These are phyloP conservation scores for Catharanthus roseus DNA, from an alignment of 257 asterid species.

Conservation along the genomic window DNA sequence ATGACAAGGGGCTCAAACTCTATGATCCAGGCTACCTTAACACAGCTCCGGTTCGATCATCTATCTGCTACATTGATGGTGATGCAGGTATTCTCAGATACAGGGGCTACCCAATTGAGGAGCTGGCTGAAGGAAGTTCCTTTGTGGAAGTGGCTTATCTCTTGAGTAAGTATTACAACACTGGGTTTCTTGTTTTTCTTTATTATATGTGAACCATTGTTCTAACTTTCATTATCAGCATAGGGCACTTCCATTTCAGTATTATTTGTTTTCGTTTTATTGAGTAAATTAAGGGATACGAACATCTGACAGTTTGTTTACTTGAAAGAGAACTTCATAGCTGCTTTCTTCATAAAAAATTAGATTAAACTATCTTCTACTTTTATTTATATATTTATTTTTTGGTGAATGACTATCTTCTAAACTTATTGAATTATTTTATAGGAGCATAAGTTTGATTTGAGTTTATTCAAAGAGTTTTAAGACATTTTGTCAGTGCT, in stretches of 20 bases:
- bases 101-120: constrained; percentile 95
- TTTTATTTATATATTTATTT: too few species aligned
- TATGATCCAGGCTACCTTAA: constrained; percentile 97
- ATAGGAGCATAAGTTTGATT: neutral
- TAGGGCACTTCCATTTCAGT: neutral
- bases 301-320: neutral
- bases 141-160: constrained; percentile 95
- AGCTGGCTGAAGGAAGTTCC: constrained; percentile 88
- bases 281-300: neutral
- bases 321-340: neutral
- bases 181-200: neutral
- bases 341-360: neutral
- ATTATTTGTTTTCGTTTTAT: neutral
- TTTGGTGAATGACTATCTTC: too few species aligned
- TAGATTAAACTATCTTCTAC: too few species aligned
- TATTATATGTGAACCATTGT: neutral
- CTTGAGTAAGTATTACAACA: constrained; percentile 50
- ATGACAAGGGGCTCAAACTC: constrained; percentile 94
- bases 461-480: neutral
- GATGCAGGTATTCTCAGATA: constrained; percentile 96
- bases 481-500: neutral
- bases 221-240: neutral
- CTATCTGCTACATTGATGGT: constrained; percentile 90
- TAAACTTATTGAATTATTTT: neutral
- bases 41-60: constrained; percentile 94